Evolutionary conservation across 2,329 filamentous ascomycete genomes (phyloP).

Genomic region (Diplodia intermedia): DNA sequence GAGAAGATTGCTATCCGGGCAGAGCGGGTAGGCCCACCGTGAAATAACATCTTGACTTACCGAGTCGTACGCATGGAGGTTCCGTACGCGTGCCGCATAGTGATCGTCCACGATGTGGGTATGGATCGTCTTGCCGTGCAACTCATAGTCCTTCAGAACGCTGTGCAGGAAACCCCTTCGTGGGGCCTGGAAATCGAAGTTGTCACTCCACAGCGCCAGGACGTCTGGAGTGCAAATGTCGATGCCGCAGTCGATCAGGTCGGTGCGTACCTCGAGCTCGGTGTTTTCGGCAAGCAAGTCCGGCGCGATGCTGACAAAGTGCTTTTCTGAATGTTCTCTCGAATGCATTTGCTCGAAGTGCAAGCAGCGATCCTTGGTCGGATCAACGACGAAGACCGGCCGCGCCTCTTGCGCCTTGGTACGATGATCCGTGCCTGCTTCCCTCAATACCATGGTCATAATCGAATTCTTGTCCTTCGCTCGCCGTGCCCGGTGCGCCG

Average conservation of each 20-base stretch:
- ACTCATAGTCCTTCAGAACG: conserved; percentile 93
- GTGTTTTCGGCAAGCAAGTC: conserved; percentile 75
- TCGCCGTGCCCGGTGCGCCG: conserved; percentile 79
- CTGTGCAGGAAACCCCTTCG: conserved; percentile 88
- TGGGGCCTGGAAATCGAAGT: conserved; percentile 93
- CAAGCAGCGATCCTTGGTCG: conserved; percentile 78
- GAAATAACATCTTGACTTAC: conserved; percentile 86
- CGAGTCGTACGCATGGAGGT: conserved; percentile 87
- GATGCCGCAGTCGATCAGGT: conserved; percentile 91
- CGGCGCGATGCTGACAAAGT: conserved; percentile 75
- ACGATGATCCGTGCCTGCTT: conserved; percentile 75
- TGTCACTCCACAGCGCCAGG: conserved; percentile 93
- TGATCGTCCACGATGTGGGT: conserved; percentile 82
- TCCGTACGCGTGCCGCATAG: conserved; percentile 86
- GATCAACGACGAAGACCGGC: conserved; percentile 86
- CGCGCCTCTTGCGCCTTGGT: conserved; percentile 78
- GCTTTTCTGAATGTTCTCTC: conserved; percentile 61
- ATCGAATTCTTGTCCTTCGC: conserved; percentile 90
- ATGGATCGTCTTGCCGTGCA: conserved; percentile 97
- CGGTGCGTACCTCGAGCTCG: conserved; percentile 82
- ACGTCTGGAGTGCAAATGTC: conserved; percentile 98
- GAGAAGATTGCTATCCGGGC: conserved; percentile 86
- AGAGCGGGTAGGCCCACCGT: conserved; percentile 86
- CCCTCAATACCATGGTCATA: conserved; percentile 92
- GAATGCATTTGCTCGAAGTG: conserved; percentile 93